Conservation (phyloP, 2,329 filamentous ascomycete genomes). For the Fusarium nodosum region DNA sequence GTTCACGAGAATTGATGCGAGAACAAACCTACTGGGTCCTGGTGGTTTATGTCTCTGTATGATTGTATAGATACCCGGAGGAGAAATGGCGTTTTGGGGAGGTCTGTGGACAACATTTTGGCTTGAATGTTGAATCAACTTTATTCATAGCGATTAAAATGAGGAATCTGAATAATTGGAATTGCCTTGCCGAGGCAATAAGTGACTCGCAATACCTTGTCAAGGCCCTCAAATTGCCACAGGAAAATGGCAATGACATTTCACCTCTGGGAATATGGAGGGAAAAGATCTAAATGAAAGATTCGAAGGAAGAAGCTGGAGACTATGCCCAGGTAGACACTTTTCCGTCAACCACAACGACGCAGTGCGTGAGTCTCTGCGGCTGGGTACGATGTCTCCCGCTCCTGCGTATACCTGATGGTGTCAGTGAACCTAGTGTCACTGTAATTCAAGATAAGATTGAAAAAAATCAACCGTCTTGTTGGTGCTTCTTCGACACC, state of each 20-base stretch:
- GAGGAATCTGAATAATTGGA: neutral
- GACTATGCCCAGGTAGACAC: neutral
- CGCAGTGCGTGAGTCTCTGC: neutral
- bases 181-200: neutral
- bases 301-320: neutral
- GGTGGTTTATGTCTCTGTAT: slow-evolving; percentile 39
- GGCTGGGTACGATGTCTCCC: neutral
- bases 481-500: neutral
- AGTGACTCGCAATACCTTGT: neutral
- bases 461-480: neutral
- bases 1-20: slow-evolving; percentile 18
- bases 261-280: neutral
- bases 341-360: neutral
- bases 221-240: neutral
- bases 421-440: neutral
- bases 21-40: slow-evolving; percentile 13
- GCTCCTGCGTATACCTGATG: neutral
- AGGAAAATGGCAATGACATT: neutral
- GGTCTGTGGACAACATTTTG: slow-evolving; percentile 10
- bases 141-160: slow-evolving; percentile 7
- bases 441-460: neutral
- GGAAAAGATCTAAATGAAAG: neutral
- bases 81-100: slow-evolving; percentile 43
- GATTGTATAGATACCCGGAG: slow-evolving; percentile 49
- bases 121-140: slow-evolving; percentile 23